These are phyloP conservation scores for Crinitomyces ghanaensis DNA, from an alignment of 805 yeast genomes.

Conservation along the genomic window DNA sequence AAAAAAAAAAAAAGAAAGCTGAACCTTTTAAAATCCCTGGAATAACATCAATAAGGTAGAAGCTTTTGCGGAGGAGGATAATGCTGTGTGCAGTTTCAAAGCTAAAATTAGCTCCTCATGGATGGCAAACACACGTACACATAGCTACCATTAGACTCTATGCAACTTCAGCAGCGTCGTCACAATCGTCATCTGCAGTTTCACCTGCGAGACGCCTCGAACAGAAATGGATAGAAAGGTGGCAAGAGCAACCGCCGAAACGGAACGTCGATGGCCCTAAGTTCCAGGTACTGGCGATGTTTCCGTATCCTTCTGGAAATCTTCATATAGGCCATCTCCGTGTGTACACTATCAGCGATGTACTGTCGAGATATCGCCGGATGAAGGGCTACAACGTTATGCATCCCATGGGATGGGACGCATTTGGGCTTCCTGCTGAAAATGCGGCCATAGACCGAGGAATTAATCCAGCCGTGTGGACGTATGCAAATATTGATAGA, in stretches of 20 bases:
- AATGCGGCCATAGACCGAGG: conserved; percentile 90
- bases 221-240: conserved; percentile 22
- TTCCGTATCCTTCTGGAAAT: conserved; percentile 92
- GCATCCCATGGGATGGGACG: conserved; percentile 99
- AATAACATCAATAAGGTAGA: too few species aligned
- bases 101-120: too few species aligned
- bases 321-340: conserved; percentile 91
- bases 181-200: too few species aligned
- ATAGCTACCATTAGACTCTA: too few species aligned
- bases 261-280: conserved; percentile 4
- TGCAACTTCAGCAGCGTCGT: too few species aligned
- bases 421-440: conserved; percentile 96
- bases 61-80: too few species aligned
- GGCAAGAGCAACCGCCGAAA: conserved; percentile 16
- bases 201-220: too few species aligned
- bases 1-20: too few species aligned
- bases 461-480: conserved; percentile 75
- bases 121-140: too few species aligned
- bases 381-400: conserved; percentile 67
- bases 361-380: conserved; percentile 64
- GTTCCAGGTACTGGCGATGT: conserved; percentile 72
- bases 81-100: too few species aligned
- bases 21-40: too few species aligned
- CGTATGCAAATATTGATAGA: conserved; percentile 60
- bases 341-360: conserved; percentile 86